These are phyloP conservation scores for Solanum virginianum DNA, from an alignment of 257 asterid genomes.

Conservation along the genomic window DNA sequence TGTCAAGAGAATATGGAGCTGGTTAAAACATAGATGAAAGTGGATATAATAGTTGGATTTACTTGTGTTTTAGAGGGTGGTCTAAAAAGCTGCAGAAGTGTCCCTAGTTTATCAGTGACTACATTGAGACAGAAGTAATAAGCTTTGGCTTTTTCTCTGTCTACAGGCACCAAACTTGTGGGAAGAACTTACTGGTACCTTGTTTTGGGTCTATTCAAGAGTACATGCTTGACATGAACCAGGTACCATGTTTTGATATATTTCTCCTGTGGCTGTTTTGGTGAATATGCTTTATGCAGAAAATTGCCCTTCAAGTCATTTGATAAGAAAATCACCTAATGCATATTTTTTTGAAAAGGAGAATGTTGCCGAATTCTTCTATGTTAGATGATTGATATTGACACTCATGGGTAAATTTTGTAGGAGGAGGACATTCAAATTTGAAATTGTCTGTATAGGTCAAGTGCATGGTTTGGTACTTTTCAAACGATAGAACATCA, in stretches of 20 bases:
- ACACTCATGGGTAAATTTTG: neutral
- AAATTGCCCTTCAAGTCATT: neutral
- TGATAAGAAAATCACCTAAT: neutral
- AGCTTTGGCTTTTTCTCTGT: constrained; percentile 6
- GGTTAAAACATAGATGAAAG: neutral
- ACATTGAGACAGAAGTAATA: constrained; percentile 2
- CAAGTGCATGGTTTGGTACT: neutral
- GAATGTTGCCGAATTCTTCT: neutral
- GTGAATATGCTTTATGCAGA: neutral
- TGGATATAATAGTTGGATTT: neutral
- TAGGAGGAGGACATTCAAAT: neutral
- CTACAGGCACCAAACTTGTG: constrained; percentile 5
- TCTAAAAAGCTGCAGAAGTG: neutral
- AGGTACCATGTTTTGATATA: constrained; percentile 2
- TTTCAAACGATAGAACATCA: neutral
- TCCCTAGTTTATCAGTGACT: constrained; percentile 1
- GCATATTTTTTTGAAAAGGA: neutral
- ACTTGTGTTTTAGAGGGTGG: neutral
- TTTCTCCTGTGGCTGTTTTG: constrained; percentile 1
- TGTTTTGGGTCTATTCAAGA: constrained; percentile 8
- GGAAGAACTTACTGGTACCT: constrained; percentile 5
- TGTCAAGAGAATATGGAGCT: neutral
- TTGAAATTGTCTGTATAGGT: neutral
- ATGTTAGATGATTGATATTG: neutral
- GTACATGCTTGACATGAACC: constrained; percentile 1